A percentile compares a stretch with the other conserved stretches of the same genome.
Evolutionary conservation across 192 early-diverging fungal species (phyloP).

Genomic region (Umbelopsis vinacea): DNA sequence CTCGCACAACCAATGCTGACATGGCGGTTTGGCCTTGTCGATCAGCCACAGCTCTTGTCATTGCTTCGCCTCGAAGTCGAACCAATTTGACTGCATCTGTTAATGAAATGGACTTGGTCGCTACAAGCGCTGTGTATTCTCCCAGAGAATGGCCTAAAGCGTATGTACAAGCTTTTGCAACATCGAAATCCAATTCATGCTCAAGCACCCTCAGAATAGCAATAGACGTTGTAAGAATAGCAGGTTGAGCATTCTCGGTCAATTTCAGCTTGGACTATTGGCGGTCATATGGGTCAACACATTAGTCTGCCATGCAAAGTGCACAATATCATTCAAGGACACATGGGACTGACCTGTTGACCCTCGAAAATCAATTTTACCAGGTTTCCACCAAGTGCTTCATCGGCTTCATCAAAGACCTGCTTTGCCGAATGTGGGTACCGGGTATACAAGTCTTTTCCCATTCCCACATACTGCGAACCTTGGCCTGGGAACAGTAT

Average conservation of each 20-base stretch:
- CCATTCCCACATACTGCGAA: slow-evolving; percentile 92
- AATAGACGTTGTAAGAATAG: slow-evolving; percentile 89
- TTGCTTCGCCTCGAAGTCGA: slow-evolving; percentile 81
- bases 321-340: not conserved
- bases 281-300: slow-evolving; percentile 72
- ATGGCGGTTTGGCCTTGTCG: slow-evolving; percentile 75
- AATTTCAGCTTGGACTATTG: slow-evolving; percentile 63
- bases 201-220: slow-evolving; percentile 86
- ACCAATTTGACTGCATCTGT: slow-evolving; percentile 86
- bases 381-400: slow-evolving; percentile 73
- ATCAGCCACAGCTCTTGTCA: slow-evolving; percentile 78
- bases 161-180: slow-evolving; percentile 72
- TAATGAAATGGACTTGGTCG: slow-evolving; percentile 67
- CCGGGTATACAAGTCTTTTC: slow-evolving; percentile 78
- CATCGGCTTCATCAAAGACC: slow-evolving; percentile 91
- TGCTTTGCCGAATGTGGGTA: slow-evolving; percentile 70
- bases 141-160: slow-evolving; percentile 93
- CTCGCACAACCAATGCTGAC: slow-evolving; percentile 85
- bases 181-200: slow-evolving; percentile 79
- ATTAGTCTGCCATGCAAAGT: slow-evolving; percentile 15
- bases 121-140: slow-evolving; percentile 85
- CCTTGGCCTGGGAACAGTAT: slow-evolving; percentile 64
- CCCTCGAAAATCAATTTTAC: slow-evolving; percentile 89
- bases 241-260: slow-evolving; percentile 87
- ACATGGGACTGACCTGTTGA: slow-evolving; percentile 54